Conservation (phyloP, 139 green algal species). For the Auxenochlorella pyrenoidosa region DNA sequence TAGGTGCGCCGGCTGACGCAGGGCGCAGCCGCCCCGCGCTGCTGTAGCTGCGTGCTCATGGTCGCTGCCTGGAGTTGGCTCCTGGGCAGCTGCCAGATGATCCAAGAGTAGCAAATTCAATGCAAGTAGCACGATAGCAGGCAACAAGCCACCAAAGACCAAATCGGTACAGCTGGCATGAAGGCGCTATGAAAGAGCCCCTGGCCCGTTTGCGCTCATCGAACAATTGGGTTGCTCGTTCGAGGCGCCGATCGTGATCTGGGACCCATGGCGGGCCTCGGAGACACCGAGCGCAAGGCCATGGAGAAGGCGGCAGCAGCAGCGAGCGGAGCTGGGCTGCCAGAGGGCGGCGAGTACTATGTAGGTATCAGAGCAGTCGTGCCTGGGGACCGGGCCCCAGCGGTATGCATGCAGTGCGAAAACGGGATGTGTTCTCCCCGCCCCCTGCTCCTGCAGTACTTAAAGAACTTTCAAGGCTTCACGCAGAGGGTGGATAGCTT, state of each 20-base stretch:
- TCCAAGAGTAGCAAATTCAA: background rate
- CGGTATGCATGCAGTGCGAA: background rate
- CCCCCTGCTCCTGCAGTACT: conserved; percentile 46
- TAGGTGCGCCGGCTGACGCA: background rate
- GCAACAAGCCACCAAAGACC: background rate
- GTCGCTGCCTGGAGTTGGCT: background rate
- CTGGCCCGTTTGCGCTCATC: background rate
- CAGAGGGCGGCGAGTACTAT: conserved; percentile 18
- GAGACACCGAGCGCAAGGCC: background rate
- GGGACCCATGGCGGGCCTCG: background rate
- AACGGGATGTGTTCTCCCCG: background rate
- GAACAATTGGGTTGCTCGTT: background rate
- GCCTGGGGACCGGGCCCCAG: background rate
- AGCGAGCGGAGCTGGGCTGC: background rate
- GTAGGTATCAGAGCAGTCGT: background rate
- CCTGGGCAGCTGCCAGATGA: too few species aligned
- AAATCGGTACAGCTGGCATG: background rate
- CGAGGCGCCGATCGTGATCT: background rate
- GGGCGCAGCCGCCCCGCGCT: background rate
- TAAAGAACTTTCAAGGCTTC: conserved; percentile 52
- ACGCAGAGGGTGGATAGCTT: conserved; percentile 24
- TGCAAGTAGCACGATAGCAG: background rate
- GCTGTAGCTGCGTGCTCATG: background rate
- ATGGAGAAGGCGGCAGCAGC: background rate
- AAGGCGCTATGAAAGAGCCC: too few species aligned